Conservation (phyloP, 495 filamentous ascomycete species). For the Opeltia flavorubescens region DNA sequence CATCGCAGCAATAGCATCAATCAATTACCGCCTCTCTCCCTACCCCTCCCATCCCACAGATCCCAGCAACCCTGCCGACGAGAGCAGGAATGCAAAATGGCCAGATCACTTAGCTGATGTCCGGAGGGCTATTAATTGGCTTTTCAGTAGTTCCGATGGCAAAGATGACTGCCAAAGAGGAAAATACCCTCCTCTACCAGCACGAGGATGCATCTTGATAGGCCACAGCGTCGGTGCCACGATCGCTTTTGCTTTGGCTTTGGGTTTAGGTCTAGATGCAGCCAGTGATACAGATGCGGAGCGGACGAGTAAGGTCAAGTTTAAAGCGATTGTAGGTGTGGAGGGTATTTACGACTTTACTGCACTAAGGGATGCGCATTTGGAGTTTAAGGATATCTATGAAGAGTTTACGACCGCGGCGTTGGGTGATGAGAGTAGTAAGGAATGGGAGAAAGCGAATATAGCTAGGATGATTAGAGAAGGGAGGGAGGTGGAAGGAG, state of each 20-base stretch:
- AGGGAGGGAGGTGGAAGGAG: constrained; percentile 26
- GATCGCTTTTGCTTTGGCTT: constrained; percentile 45
- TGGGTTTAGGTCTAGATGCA: constrained; percentile 32
- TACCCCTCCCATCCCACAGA: constrained; percentile 44
- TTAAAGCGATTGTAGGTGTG: constrained; percentile 40
- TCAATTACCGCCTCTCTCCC: constrained; percentile 70
- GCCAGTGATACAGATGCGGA: constrained; percentile 4
- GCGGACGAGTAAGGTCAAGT: constrained; percentile 29
- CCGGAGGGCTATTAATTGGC: constrained; percentile 39
- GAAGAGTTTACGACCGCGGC: constrained; percentile 43
- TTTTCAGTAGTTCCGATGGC: constrained; percentile 38
- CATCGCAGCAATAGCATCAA: constrained; percentile 52
- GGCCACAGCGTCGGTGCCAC: constrained; percentile 71
- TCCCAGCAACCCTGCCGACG: background rate
- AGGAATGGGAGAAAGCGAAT: constrained; percentile 37
- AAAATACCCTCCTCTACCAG: too few relatives aligned
- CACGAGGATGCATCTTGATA: constrained; percentile 44
- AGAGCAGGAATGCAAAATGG: constrained; percentile 34
- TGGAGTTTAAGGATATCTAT: constrained; percentile 37
- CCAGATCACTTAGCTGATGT: constrained; percentile 67
- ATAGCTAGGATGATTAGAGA: constrained; percentile 26
- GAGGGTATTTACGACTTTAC: constrained; percentile 55
- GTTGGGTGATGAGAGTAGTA: constrained; percentile 40
- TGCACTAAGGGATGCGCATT: constrained; percentile 28
- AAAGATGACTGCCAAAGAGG: constrained; percentile 30